Evolutionary conservation across 2,329 filamentous ascomycete genomes (phyloP), one percentile per base, ranked within the genome.

Genomic region (Trichocomaceae sp.): DNA sequence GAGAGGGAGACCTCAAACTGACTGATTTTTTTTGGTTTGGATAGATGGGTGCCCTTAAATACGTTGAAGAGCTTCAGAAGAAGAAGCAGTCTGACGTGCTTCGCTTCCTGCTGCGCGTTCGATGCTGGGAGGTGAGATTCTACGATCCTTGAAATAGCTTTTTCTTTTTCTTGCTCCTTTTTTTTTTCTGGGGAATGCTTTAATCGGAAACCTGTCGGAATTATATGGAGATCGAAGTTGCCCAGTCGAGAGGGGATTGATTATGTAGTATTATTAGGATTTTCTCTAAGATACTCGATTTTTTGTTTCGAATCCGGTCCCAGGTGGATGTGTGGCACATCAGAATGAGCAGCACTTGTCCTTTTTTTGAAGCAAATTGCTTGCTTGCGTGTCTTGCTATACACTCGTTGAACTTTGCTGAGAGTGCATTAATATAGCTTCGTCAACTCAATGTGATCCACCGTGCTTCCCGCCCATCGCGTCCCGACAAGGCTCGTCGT

Each of bases 11-110:
- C 7, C 29, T n/a, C n/a, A 10, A 33, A 9, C 62, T 65, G 49
- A 63, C 50, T 50, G 46, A 26, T 8, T 26, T 26, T 26, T 42
- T 46, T 51, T 58, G 61, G 50, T 49, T 54, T 62, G 29, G 54
- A 29, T 58, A 92, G 85, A 96, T 96, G 93, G 93, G 93, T 88
- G 92, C 92, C 83, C 90, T 96, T 80, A 99, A 99, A 83, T 99
- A 96, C 84, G 90, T 99, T 82, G 95, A 99, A 86, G 93, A 99
- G 86, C 88, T 99, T 83, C 90, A 96, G 80, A 97, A 99, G 90
- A 96, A 96, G 90, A 99, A 99, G 90, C 93, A 99, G 87, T 96
- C 90, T 79, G 93, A 99, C 85, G 88, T 99, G 76, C 89, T 97
- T 83, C 91, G 91, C 83, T 99, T 99, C 86, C 87, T 99, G 82